Conservation (phyloP, 2,329 filamentous ascomycete species). For the Tolypocladium ophioglossoides region DNA sequence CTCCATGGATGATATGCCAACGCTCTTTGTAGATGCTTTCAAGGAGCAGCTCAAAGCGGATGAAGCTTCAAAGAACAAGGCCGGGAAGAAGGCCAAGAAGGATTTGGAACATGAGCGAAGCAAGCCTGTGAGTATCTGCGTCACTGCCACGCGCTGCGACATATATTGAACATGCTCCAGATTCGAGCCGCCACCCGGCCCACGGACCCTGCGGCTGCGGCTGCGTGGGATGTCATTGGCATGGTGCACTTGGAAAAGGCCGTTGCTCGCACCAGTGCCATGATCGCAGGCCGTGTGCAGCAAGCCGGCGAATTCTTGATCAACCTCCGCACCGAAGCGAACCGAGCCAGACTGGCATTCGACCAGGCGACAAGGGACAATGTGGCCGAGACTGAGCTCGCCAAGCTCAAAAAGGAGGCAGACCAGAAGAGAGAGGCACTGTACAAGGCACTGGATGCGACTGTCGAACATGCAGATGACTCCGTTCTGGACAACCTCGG, state of each 20-base stretch:
- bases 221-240: constrained; percentile 42
- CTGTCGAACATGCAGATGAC: constrained; percentile 42
- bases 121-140: constrained; percentile 23
- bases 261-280: constrained; percentile 23
- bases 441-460: constrained; percentile 40
- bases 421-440: constrained; percentile 37
- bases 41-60: constrained; percentile 36
- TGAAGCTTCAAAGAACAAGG: constrained; percentile 33
- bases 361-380: constrained; percentile 34
- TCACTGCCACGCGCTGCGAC: not conserved
- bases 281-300: constrained; percentile 37
- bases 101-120: constrained; percentile 27
- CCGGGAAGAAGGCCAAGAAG: constrained; percentile 33
- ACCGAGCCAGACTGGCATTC: constrained; percentile 32
- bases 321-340: constrained; percentile 35
- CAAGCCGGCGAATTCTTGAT: constrained; percentile 40
- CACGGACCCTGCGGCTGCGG: constrained; percentile 32
- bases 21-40: constrained; percentile 22
- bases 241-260: constrained; percentile 36
- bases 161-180: constrained; percentile 11
- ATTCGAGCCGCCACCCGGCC: constrained; percentile 34
- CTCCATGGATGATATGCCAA: not conserved
- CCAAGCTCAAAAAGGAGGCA: constrained; percentile 28
- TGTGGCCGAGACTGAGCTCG: constrained; percentile 22
- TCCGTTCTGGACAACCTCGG: constrained; percentile 48